A percentile compares a stretch with the other conserved stretches of the same genome.
Evolutionary conservation across 2,329 filamentous ascomycete species (phyloP).

Genomic region (Calonectria honghensis): DNA sequence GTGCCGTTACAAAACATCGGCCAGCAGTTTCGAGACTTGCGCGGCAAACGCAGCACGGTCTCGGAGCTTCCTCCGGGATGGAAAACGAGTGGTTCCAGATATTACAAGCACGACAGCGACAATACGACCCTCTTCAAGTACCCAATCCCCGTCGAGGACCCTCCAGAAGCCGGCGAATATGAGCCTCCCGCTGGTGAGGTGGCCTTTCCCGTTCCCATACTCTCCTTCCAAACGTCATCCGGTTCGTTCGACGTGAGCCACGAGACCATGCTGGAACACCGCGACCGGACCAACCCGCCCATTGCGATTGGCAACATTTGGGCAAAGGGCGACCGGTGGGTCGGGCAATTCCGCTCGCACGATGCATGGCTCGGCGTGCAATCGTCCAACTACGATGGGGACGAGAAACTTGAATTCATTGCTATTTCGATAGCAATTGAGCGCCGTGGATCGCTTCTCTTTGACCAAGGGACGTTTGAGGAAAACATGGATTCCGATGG

Average conservation of each 20-base stretch:
- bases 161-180: conserved; percentile 55
- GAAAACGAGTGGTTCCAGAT: conserved; percentile 58
- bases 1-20: conserved; percentile 62
- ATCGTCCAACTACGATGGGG: conserved; percentile 67
- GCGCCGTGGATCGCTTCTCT: conserved; percentile 64
- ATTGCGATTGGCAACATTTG: conserved; percentile 66
- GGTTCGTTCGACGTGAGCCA: conserved; percentile 66
- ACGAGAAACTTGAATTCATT: conserved; percentile 66
- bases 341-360: conserved; percentile 66
- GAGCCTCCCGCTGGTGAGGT: conserved; percentile 56
- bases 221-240: conserved; percentile 63
- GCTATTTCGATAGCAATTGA: conserved; percentile 65
- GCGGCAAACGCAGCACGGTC: conserved; percentile 57
- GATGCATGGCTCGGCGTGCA: conserved; percentile 67
- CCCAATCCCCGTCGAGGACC: conserved; percentile 63
- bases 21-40: conserved; percentile 62
- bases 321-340: conserved; percentile 60
- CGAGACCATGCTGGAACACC: conserved; percentile 59
- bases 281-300: conserved; percentile 61
- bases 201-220: conserved; percentile 61
- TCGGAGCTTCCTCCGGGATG: conserved; percentile 63
- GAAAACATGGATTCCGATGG: conserved; percentile 65
- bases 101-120: conserved; percentile 65
- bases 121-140: conserved; percentile 63
- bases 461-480: conserved; percentile 62